These are phyloP conservation scores for Actinomortierella ambigua DNA, from an alignment of 371 early-diverging fungal species.

Conservation along the genomic window DNA sequence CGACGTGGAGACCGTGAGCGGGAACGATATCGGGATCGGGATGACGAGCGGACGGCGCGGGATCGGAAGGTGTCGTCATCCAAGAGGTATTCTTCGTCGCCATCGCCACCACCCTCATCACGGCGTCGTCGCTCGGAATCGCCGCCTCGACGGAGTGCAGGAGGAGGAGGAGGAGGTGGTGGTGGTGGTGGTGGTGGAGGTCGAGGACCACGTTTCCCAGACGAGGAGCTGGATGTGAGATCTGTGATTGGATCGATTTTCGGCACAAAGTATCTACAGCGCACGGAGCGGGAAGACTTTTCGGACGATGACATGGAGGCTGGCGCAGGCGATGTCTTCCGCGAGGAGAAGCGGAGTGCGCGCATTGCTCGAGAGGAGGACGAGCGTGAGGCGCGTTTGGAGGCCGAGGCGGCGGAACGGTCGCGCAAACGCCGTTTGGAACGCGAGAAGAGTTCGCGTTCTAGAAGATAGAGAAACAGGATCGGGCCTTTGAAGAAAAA, in stretches of 20 bases:
- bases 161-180: too few species aligned
- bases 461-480: too few species aligned
- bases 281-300: constrained; percentile 47
- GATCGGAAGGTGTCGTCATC: constrained; percentile 4
- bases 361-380: constrained; percentile 51
- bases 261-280: constrained; percentile 49
- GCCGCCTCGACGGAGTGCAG: too few species aligned
- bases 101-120: constrained; percentile 16
- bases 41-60: constrained; percentile 7
- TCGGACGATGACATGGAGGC: constrained; percentile 74
- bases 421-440: constrained; percentile 58
- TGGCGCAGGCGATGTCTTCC: constrained; percentile 56
- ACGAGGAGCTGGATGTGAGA: constrained; percentile 56
- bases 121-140: constrained; percentile 2
- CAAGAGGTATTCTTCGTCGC: constrained; percentile 14
- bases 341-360: constrained; percentile 65
- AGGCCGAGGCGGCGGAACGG: constrained; percentile 68
- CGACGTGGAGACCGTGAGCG: constrained; percentile 18
- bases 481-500: too few species aligned
- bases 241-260: constrained; percentile 57
- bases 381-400: constrained; percentile 53
- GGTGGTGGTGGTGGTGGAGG: constrained; percentile 25
- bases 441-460: constrained; percentile 3
- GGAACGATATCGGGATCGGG: constrained; percentile 17
- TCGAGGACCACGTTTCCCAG: constrained; percentile 50